phyloP scores from a whole-genome alignment of 2,329 filamentous ascomycete species.

The Hypoxylon sp. region DNA sequence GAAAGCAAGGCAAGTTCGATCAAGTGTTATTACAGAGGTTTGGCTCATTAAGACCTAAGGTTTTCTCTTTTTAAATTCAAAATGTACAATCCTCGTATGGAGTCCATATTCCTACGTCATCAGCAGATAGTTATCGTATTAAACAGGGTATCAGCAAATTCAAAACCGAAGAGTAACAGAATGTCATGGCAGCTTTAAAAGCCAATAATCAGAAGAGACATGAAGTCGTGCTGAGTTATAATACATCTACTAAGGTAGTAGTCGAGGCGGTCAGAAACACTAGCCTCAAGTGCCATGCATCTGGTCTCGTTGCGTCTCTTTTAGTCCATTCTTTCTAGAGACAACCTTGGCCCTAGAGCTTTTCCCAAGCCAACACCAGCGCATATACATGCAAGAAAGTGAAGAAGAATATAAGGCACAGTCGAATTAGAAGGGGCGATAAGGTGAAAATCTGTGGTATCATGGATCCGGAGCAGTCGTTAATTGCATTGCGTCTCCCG shows the following conservation, averaged over 20 bases:
- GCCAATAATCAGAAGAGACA: conserved; percentile 16
- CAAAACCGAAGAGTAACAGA: neutral
- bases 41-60: neutral
- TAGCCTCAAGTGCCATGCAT: conserved; percentile 23
- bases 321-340: conserved; percentile 11
- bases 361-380: conserved; percentile 22
- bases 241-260: conserved; percentile 37
- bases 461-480: conserved; percentile 49
- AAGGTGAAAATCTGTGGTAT: conserved; percentile 45
- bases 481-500: conserved; percentile 39
- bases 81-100: no score
- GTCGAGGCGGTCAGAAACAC: conserved; percentile 12
- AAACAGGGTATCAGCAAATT: conserved; percentile 1
- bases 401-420: conserved; percentile 20
- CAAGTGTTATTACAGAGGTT: neutral
- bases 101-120: neutral
- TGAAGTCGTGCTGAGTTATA: conserved; percentile 31
- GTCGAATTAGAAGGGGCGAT: conserved; percentile 32
- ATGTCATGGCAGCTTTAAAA: neutral
- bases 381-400: conserved; percentile 23
- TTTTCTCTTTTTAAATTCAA: no score
- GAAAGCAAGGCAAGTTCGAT: neutral
- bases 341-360: conserved; percentile 10
- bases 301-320: conserved; percentile 11
- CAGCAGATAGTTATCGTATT: neutral